These are phyloP conservation scores for Psilocybe tampanensis DNA, from an alignment of 768 basidiomycete genomes.

Conservation along the genomic window DNA sequence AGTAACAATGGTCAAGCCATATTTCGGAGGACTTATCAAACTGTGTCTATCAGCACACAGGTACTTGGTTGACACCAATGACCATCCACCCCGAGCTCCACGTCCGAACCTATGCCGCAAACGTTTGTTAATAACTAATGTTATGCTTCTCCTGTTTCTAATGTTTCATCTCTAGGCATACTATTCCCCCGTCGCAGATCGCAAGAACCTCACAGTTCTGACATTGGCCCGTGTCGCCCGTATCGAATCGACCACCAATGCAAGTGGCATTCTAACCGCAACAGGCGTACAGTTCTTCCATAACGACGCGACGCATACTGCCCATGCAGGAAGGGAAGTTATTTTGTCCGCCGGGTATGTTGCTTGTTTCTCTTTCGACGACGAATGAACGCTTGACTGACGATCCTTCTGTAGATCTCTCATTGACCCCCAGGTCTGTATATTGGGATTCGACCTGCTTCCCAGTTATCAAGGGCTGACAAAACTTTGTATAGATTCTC, in stretches of 20 bases:
- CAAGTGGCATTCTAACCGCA: background rate
- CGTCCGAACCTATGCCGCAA: background rate
- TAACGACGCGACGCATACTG: background rate
- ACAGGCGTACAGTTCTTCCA: constrained; percentile 3
- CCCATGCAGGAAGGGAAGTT: background rate
- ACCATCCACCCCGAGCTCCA: background rate
- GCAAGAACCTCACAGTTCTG: constrained; percentile 3
- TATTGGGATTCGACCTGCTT: background rate
- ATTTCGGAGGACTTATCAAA: background rate
- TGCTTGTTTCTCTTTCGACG: background rate
- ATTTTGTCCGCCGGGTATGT: constrained; percentile 2
- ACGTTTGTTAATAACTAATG: background rate
- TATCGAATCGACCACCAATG: background rate
- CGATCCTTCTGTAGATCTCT: background rate
- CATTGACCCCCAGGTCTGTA: background rate
- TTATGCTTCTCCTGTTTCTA: background rate
- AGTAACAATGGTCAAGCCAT: background rate
- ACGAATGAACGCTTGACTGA: background rate
- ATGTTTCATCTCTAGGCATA: background rate
- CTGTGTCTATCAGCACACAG: background rate
- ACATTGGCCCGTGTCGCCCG: background rate
- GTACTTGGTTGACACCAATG: constrained; percentile 2
- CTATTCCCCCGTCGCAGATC: background rate
- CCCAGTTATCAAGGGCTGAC: background rate
- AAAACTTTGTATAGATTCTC: background rate